These are phyloP conservation scores for Myriangium duriaei DNA, from an alignment of 2,329 filamentous ascomycete genomes.

Conservation along the genomic window DNA sequence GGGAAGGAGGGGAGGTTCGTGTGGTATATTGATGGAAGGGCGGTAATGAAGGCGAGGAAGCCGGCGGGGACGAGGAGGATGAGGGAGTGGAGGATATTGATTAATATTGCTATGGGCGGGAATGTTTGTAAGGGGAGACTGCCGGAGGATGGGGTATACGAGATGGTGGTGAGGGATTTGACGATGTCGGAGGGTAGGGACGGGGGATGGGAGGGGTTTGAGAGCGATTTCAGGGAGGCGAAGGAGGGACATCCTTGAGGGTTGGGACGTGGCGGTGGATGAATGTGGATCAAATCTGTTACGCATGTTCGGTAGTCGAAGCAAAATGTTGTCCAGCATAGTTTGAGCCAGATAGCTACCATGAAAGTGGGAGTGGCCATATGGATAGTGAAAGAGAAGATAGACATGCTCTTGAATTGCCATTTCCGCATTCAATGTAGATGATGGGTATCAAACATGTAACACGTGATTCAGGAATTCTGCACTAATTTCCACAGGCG, in stretches of 20 bases:
- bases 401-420: no score
- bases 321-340: no score
- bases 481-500: no score
- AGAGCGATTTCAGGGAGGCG: constrained; percentile 34
- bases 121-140: constrained; percentile 43
- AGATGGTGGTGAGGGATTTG: constrained; percentile 42
- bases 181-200: constrained; percentile 41
- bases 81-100: constrained; percentile 43
- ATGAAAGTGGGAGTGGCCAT: no score
- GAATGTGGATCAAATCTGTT: no score
- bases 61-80: constrained; percentile 42
- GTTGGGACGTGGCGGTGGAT: background rate
- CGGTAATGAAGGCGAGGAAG: constrained; percentile 45
- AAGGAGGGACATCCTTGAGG: constrained; percentile 12
- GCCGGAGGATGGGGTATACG: constrained; percentile 43
- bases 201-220: constrained; percentile 44
- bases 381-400: no score
- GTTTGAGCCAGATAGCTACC: no score
- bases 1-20: constrained; percentile 34
- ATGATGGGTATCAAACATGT: no score
- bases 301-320: no score
- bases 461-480: no score
- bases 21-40: constrained; percentile 47
- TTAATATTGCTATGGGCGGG: constrained; percentile 52
- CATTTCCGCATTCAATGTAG: no score